Evolutionary conservation across 2,329 filamentous ascomycete species (phyloP).

Genomic region (Apiospora kogelbergensis): DNA sequence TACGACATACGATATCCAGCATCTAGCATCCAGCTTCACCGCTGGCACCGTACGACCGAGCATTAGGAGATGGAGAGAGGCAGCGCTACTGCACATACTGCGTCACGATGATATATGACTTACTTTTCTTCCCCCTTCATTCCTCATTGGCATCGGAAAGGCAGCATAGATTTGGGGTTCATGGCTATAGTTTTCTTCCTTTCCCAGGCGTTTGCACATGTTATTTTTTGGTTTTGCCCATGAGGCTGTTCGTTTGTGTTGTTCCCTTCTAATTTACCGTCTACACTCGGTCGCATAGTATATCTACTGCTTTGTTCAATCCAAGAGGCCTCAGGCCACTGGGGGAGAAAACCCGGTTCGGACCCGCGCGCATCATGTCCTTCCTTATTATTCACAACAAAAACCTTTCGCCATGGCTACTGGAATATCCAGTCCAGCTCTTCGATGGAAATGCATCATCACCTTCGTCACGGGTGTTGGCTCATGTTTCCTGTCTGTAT

Average conservation of each 20-base stretch:
- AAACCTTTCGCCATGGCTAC: neutral
- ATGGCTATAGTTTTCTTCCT: neutral
- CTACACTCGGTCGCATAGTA: neutral
- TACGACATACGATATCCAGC: constrained; percentile 5
- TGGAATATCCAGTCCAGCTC: neutral
- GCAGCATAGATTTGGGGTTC: constrained; percentile 12
- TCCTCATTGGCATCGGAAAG: constrained; percentile 7
- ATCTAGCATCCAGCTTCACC: constrained; percentile 5
- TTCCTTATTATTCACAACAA: neutral
- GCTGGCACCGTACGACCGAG: constrained; percentile 4
- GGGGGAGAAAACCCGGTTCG: neutral
- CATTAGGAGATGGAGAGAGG: constrained; percentile 2
- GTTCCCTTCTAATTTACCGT: neutral
- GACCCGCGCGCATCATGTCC: neutral
- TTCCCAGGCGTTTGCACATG: constrained; percentile 1
- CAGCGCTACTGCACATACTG: constrained; percentile 8
- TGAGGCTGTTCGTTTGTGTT: neutral
- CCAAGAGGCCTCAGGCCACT: neutral
- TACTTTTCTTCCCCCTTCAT: constrained; percentile 2
- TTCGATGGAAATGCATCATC: neutral
- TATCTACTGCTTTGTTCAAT: neutral
- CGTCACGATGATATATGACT: constrained; percentile 10
- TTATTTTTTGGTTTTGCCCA: neutral
- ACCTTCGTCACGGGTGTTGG: constrained; percentile 4
- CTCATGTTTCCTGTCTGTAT: neutral